Percentiles rank a stretch among this genome's conserved stretches.
phyloP scores from a whole-genome alignment of 257 asterid species.

The Ocimum tenuiflorum region DNA sequence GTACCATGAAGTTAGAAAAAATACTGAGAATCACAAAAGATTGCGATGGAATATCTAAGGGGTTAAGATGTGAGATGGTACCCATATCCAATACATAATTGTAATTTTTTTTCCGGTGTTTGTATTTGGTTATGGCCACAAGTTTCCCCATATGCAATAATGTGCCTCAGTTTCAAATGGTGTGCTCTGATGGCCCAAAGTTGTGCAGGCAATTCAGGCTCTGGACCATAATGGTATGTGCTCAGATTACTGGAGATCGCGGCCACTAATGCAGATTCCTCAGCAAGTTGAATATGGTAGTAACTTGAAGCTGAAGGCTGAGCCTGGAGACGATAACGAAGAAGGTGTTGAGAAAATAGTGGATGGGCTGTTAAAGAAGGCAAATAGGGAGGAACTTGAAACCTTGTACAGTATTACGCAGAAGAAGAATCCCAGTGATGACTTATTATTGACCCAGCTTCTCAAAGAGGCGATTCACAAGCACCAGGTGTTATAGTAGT shows the following conservation, averaged over 20 bases:
- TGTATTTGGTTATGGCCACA: no score
- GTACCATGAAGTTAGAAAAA: not conserved
- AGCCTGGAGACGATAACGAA: constrained; percentile 36
- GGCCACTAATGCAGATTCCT: constrained; percentile 77
- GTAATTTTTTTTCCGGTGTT: no score
- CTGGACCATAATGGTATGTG: constrained; percentile 63
- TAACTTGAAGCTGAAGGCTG: constrained; percentile 33
- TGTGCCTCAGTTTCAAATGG: not conserved
- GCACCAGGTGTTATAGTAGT: constrained; percentile 34
- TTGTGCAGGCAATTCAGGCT: constrained; percentile 65
- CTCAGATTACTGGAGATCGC: constrained; percentile 71
- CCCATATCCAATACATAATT: no score
- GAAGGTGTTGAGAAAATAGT: constrained; percentile 33
- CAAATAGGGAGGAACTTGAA: constrained; percentile 56
- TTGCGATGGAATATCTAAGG: no score
- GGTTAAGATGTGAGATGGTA: no score
- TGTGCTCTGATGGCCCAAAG: not conserved
- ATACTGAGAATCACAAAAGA: no score
- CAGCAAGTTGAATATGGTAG: constrained; percentile 26
- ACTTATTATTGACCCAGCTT: constrained; percentile 43
- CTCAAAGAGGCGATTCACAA: constrained; percentile 52
- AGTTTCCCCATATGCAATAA: not conserved
- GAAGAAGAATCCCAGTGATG: constrained; percentile 32
- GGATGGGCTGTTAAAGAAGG: constrained; percentile 58
- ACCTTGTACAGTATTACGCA: constrained; percentile 47